phyloP scores from a whole-genome alignment of 805 yeast species.

The Yarrowia hollandica region DNA sequence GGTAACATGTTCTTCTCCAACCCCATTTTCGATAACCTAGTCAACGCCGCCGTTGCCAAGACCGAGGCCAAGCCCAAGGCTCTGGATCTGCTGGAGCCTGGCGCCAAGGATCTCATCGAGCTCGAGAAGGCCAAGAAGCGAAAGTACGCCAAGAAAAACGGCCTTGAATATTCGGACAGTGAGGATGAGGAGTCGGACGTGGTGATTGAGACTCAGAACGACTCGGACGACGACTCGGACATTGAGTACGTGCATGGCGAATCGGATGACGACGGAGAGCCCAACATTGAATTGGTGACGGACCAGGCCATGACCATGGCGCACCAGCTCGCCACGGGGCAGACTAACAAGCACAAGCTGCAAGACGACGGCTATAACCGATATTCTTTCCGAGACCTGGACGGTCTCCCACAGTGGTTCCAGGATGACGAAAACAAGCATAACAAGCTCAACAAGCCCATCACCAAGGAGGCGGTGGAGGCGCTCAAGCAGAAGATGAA shows the following conservation, averaged over 20 bases:
- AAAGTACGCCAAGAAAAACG: neutral
- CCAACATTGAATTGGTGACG: constrained; percentile 78
- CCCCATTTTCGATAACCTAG: constrained; percentile 27
- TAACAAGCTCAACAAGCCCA: constrained; percentile 80
- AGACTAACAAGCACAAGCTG: constrained; percentile 77
- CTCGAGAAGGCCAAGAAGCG: constrained; percentile 21
- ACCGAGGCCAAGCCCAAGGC: constrained; percentile 28
- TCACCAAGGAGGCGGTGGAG: constrained; percentile 88
- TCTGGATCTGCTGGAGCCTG: constrained; percentile 12
- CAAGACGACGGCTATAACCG: constrained; percentile 92
- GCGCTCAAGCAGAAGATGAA: constrained; percentile 74
- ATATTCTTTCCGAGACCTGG: constrained; percentile 87
- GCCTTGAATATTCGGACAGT: constrained; percentile 21
- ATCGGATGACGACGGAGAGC: constrained; percentile 40
- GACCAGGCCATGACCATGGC: constrained; percentile 98
- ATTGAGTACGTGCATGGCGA: constrained; percentile 40
- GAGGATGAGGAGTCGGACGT: constrained; percentile 37
- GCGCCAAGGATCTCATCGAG: constrained; percentile 23
- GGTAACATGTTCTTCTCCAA: constrained; percentile 22
- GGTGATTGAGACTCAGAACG: constrained; percentile 34
- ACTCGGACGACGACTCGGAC: constrained; percentile 41
- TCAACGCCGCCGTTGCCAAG: constrained; percentile 12
- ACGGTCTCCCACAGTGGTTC: constrained; percentile 96
- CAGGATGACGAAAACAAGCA: constrained; percentile 87
- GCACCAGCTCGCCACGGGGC: constrained; percentile 90